phyloP scores from a whole-genome alignment of 441 rosid species.

The Isatis lusitanica region DNA sequence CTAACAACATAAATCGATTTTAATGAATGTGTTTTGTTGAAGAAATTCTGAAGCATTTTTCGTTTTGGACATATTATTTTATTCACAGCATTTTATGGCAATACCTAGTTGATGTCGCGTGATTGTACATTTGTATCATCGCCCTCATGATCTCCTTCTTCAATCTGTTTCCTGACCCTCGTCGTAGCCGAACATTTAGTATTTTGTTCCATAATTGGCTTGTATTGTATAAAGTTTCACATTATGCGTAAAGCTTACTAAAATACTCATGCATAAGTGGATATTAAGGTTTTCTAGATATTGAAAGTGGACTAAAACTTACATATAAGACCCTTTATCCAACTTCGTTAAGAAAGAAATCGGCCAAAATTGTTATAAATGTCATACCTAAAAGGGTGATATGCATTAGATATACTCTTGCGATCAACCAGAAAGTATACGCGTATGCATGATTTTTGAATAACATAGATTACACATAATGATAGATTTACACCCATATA shows the following conservation, averaged over 20 bases:
- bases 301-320: neutral
- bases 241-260: neutral
- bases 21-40: neutral
- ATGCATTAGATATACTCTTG: neutral
- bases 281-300: neutral
- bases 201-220: neutral
- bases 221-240: neutral
- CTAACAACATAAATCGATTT: no score
- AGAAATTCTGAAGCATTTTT: neutral
- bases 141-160: neutral
- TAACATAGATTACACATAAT: neutral
- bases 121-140: neutral
- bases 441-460: neutral
- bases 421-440: neutral
- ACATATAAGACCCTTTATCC: neutral
- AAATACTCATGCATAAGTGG: neutral
- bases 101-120: neutral
- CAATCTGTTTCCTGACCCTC: neutral
- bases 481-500: neutral
- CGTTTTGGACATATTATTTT: neutral
- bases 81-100: neutral
- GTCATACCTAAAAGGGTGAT: neutral
- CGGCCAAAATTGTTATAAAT: neutral
- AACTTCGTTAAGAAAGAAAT: neutral
- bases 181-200: neutral